A percentile compares a stretch with the other conserved stretches of the same genome.
Evolutionary conservation across 108 stramenopile species (phyloP).

Genomic region (Pelagomonas calceolata): DNA sequence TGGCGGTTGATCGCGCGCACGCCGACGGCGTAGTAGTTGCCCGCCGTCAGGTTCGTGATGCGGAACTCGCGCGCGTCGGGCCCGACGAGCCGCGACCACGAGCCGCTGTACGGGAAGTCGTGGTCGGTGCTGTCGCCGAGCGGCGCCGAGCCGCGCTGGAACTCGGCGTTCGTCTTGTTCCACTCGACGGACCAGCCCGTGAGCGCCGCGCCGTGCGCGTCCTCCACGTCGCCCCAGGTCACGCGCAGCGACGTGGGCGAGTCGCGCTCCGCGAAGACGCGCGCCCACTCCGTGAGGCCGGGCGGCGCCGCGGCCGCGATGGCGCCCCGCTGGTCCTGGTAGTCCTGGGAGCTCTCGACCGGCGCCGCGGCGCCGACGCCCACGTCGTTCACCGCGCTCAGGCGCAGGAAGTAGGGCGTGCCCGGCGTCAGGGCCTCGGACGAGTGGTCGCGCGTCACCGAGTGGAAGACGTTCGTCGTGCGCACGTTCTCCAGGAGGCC

Average conservation of each 20-base stretch:
- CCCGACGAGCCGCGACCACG: background rate
- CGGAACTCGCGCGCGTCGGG: background rate
- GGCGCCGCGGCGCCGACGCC: conserved; percentile 28
- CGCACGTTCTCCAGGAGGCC: background rate
- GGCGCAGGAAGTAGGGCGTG: conserved; percentile 47
- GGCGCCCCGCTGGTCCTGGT: conserved; percentile 4
- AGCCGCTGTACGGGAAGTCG: too few species aligned
- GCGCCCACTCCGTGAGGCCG: conserved; percentile 32
- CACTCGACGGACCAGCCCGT: conserved; percentile 4
- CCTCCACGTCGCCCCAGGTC: conserved; percentile 30
- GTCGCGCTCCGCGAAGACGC: conserved; percentile 31
- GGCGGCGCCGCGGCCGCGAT: conserved; percentile 34
- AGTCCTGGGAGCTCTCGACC: background rate
- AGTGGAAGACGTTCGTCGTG: conserved; percentile 21
- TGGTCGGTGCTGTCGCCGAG: too few species aligned
- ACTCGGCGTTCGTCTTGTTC: too few species aligned
- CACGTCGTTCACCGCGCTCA: conserved; percentile 46
- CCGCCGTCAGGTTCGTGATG: background rate
- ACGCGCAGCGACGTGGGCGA: conserved; percentile 30
- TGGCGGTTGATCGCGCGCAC: conserved; percentile 2
- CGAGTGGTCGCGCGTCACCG: conserved; percentile 32
- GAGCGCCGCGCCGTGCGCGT: conserved; percentile 1
- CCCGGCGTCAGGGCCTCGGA: conserved; percentile 43
- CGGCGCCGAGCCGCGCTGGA: too few species aligned
- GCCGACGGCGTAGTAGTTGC: background rate